phyloP scores from a whole-genome alignment of 805 yeast genomes.

The Yarrowia osloensis region DNA sequence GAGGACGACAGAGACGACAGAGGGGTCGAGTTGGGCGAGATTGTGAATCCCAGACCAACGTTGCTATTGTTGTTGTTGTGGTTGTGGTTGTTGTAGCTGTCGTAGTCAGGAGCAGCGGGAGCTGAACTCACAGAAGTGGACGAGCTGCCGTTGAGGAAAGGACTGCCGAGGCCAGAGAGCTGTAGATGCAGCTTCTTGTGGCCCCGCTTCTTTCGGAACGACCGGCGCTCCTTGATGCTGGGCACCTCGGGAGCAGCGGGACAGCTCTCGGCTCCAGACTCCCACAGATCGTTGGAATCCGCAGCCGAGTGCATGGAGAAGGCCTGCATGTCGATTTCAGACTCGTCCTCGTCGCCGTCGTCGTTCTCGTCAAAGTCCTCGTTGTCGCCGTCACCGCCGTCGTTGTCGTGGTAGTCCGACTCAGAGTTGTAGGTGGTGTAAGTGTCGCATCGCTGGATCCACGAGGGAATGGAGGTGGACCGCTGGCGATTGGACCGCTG shows the following conservation, averaged over 20 bases:
- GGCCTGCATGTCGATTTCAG: slow-evolving; percentile 26
- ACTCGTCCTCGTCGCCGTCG: slow-evolving; percentile 12
- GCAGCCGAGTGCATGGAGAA: slow-evolving; percentile 21
- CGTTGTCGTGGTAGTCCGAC: slow-evolving; percentile 16
- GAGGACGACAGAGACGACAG: slow-evolving; percentile 10
- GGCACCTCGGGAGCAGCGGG: slow-evolving; percentile 18
- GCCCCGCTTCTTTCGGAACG: slow-evolving; percentile 19
- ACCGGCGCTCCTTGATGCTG: slow-evolving; percentile 25
- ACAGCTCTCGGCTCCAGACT: slow-evolving; percentile 23
- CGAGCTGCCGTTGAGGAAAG: not conserved
- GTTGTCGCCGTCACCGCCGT: slow-evolving; percentile 4
- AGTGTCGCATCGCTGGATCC: slow-evolving; percentile 26
- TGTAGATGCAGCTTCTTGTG: slow-evolving; percentile 20
- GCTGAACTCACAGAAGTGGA: slow-evolving; percentile 8
- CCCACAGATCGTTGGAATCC: slow-evolving; percentile 23
- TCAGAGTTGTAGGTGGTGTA: slow-evolving; percentile 16
- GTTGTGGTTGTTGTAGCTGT: not conserved
- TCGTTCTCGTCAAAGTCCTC: slow-evolving; percentile 18
- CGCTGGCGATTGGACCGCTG: not conserved
- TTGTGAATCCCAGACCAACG: slow-evolving; percentile 14
- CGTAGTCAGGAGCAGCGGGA: not conserved
- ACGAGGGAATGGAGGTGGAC: slow-evolving; percentile 15
- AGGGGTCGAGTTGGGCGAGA: slow-evolving; percentile 8
- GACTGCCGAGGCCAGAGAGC: slow-evolving; percentile 6
- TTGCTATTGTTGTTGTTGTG: not conserved